Conservation (phyloP, 352 stramenopile genomes). For the Globisporangium nagaii region DNA sequence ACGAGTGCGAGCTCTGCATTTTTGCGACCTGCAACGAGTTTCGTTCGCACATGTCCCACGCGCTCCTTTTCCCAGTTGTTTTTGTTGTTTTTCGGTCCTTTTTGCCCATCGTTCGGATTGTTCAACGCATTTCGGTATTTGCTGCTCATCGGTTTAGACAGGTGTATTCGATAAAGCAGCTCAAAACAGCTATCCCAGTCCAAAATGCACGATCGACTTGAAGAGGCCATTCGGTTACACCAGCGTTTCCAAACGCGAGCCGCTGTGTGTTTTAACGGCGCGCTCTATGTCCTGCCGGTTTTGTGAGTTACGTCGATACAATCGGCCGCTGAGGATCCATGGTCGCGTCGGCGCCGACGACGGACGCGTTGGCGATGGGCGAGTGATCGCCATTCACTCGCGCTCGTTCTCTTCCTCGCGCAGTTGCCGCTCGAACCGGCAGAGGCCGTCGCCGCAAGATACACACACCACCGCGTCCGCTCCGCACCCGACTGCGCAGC, state of each 20-base stretch:
- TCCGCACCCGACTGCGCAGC: too few relatives aligned
- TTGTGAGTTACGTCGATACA: slow-evolving; percentile 8
- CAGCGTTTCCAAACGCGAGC: not conserved
- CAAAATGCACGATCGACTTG: not conserved
- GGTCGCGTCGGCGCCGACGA: not conserved
- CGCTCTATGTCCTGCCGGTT: slow-evolving; percentile 3
- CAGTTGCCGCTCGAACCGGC: too few relatives aligned
- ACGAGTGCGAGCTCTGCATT: too few relatives aligned
- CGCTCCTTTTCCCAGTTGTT: not conserved
- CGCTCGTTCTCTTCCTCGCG: not conserved
- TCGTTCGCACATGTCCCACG: slow-evolving; percentile 5
- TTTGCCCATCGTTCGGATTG: not conserved
- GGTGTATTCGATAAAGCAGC: not conserved
- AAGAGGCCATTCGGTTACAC: not conserved
- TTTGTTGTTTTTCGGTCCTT: not conserved
- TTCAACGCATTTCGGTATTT: slow-evolving; percentile 3
- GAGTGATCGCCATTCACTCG: slow-evolving; percentile 1
- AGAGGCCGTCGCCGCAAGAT: too few relatives aligned
- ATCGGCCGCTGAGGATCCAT: not conserved
- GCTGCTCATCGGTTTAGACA: not conserved
- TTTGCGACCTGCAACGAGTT: not conserved
- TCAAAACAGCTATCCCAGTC: not conserved
- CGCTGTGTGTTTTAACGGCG: not conserved
- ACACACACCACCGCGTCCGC: too few relatives aligned
- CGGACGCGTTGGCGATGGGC: not conserved